These are phyloP conservation scores for Globisporangium cystogenes DNA, from an alignment of 352 stramenopile species.

Conservation along the genomic window DNA sequence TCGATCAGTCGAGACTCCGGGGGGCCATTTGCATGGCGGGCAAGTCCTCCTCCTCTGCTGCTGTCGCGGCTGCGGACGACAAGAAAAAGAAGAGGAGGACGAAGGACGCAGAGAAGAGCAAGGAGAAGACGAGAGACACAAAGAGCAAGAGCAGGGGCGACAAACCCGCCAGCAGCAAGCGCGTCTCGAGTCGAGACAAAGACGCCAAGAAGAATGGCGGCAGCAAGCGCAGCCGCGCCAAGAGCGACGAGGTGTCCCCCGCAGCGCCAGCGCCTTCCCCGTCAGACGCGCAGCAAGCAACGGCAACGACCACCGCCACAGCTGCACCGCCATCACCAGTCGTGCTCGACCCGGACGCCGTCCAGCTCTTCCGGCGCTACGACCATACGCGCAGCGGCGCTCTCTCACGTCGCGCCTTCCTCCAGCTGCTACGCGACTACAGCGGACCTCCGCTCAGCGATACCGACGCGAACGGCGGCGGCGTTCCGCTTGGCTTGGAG, in stretches of 20 bases:
- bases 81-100: neutral
- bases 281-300: conserved; percentile 12
- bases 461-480: conserved; percentile 25
- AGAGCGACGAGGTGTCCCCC: neutral
- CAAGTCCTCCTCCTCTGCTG: too few relatives aligned
- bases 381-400: conserved; percentile 45
- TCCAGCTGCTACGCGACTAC: conserved; percentile 70
- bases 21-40: too few relatives aligned
- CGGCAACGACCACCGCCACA: conserved; percentile 11
- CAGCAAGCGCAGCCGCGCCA: neutral
- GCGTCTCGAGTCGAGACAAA: neutral
- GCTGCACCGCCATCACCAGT: conserved; percentile 4
- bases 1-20: too few relatives aligned
- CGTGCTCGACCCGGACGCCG: conserved; percentile 50
- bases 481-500: conserved; percentile 48
- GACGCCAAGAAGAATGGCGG: neutral
- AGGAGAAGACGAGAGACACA: neutral
- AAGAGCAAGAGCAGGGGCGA: neutral
- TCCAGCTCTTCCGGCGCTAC: conserved; percentile 80
- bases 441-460: conserved; percentile 44
- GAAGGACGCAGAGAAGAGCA: neutral
- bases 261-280: neutral
- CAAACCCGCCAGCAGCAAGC: neutral
- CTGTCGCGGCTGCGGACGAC: neutral
- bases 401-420: conserved; percentile 58